These are phyloP conservation scores for Pleodorina starrii DNA, from an alignment of 139 green algal genomes.

Conservation along the genomic window DNA sequence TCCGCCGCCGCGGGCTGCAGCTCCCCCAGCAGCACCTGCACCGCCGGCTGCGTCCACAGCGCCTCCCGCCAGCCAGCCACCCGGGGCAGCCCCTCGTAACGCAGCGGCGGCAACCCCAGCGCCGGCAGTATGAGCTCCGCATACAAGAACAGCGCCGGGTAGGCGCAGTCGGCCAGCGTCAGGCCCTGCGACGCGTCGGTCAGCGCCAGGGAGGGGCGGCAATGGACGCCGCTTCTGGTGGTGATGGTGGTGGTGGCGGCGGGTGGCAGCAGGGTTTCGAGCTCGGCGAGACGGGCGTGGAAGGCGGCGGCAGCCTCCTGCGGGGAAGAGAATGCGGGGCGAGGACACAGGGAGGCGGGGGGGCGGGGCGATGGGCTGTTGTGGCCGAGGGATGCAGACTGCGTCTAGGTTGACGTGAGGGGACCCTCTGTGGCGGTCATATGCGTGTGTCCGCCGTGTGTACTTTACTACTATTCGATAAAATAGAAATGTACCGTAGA, in stretches of 20 bases:
- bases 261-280: conserved; percentile 25
- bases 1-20: conserved; percentile 19
- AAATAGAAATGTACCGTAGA: too few species aligned
- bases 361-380: too few species aligned
- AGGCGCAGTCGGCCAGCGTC: conserved; percentile 49
- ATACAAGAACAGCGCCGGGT: conserved; percentile 55
- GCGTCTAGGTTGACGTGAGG: too few species aligned
- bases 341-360: background rate
- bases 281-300: conserved; percentile 8
- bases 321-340: background rate
- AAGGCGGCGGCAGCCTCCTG: conserved; percentile 43
- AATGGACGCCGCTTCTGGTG: too few species aligned
- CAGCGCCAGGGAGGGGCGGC: background rate
- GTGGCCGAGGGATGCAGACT: too few species aligned
- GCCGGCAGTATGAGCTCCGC: conserved; percentile 52
- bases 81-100: background rate
- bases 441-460: too few species aligned
- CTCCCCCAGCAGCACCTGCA: background rate
- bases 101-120: background rate
- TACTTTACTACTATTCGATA: too few species aligned
- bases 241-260: too few species aligned
- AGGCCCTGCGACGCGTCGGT: conserved; percentile 9
- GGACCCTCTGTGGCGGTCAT: too few species aligned
- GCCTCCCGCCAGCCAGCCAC: conserved; percentile 20
- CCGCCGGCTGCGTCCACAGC: conserved; percentile 32